Base-by-base conservation (phyloP, 768 basidiomycete genomes). In the Leucosporidium scottii region DNA sequence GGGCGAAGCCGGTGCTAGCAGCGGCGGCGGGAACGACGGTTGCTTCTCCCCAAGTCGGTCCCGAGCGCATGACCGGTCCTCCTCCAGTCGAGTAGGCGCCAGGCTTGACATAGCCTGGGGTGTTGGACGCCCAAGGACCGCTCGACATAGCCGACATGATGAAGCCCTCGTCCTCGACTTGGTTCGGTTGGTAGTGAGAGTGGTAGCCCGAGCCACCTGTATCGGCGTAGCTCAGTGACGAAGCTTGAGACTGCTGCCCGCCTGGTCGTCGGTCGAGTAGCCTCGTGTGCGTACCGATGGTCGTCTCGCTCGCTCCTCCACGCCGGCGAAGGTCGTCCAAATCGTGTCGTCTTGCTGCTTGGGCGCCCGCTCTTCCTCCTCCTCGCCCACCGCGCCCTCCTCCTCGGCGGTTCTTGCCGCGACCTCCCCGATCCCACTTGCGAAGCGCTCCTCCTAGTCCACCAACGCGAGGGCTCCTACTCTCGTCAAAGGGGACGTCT, bases 101-200 rank as follows among this genome's bases (percentile, higher is more conserved):
- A 3, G 70, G 66, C 47, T 67, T 67, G 57, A 71, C 66, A 58
- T 44, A 68, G 0, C 70, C 70, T 0, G 66, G 63, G 3, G 44
- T 55, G 28, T 57, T 64, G 44, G 61, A 48, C 21, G 61, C 61
- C 70, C 57, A 61, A 10, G 50, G 59, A 50, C 59, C 65, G 48
- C 15, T 61, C 60, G 87, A 86, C 90, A 91, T 94, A n/a, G 93
- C 90, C 51, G 87, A 87, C 91, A 97, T 94, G 75, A 97, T 96
- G 71, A 82, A 88, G 18, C 90, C 88, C 23, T 81, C 82, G 63
- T 80, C 82, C 70, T 89, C 89, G 73, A 88, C 88, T 87, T 53
- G 90, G 87, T 74, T 90, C 88, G 44, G 68, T 65, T 30, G 69
- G 68, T 49, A 69, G 39, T 39, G 73, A 73, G 55, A 68, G 59